These are phyloP conservation scores for Marchantia polymorpha DNA, from an alignment of 225 moss, liverwort and hornwort genomes.

Conservation along the genomic window DNA sequence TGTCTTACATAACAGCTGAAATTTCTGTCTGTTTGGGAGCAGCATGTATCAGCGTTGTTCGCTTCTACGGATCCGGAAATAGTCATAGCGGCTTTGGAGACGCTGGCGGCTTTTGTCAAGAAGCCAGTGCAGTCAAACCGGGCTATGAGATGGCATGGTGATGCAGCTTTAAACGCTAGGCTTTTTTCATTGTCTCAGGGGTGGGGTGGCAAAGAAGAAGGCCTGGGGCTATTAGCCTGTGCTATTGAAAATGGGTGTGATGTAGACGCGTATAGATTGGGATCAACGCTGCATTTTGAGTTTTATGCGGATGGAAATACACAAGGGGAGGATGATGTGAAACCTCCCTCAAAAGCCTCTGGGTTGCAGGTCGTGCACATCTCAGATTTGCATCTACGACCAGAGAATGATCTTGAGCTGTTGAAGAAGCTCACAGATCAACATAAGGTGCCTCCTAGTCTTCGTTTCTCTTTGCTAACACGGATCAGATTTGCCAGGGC, in stretches of 20 bases:
- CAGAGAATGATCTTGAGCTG: constrained; percentile 71
- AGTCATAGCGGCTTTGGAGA: constrained; percentile 88
- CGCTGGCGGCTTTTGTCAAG: constrained; percentile 94
- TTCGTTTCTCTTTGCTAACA: constrained; percentile 86
- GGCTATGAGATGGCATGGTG: constrained; percentile 97
- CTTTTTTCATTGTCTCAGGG: constrained; percentile 97
- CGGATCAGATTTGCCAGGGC: constrained; percentile 92
- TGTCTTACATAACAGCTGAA: background rate
- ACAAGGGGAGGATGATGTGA: constrained; percentile 40
- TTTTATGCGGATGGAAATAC: constrained; percentile 75
- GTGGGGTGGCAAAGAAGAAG: constrained; percentile 99
- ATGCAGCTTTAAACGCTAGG: constrained; percentile 85
- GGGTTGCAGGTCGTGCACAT: constrained; percentile 89
- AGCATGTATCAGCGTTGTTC: constrained; percentile 92
- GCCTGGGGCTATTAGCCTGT: constrained; percentile 85
- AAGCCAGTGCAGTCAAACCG: constrained; percentile 87
- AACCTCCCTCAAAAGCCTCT: constrained; percentile 7
- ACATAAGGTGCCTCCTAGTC: constrained; percentile 63
- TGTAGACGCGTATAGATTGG: constrained; percentile 71
- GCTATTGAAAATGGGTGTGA: constrained; percentile 79
- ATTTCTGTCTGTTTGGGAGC: constrained; percentile 30
- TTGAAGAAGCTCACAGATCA: constrained; percentile 75
- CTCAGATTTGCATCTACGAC: constrained; percentile 65
- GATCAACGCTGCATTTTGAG: constrained; percentile 93
- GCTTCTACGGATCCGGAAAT: constrained; percentile 92